These are phyloP conservation scores for Globisporangium irregulare DNA, from an alignment of 352 stramenopile species.

Conservation along the genomic window DNA sequence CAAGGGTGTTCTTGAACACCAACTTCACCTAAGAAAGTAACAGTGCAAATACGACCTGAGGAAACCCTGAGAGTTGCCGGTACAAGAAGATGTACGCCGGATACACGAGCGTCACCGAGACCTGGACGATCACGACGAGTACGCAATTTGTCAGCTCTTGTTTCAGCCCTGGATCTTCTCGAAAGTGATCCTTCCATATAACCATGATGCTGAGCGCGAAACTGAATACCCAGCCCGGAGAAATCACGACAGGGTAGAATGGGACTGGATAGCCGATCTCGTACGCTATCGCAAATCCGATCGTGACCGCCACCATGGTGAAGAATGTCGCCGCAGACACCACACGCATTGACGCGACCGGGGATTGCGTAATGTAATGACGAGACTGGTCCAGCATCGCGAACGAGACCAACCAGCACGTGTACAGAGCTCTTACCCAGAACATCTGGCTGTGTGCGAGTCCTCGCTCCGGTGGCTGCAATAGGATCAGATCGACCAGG, in stretches of 20 bases:
- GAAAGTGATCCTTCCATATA: not conserved
- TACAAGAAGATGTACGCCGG: slow-evolving; percentile 30
- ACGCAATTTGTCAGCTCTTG: not conserved
- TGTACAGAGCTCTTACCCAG: slow-evolving; percentile 14
- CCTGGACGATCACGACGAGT: not conserved
- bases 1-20: not conserved
- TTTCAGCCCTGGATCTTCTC: not conserved
- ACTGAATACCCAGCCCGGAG: too few relatives aligned
- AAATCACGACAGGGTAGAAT: not conserved
- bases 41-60: slow-evolving; percentile 22
- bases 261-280: not conserved
- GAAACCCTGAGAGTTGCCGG: slow-evolving; percentile 8
- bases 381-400: slow-evolving; percentile 10
- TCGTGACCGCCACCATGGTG: not conserved
- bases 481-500: slow-evolving; percentile 8
- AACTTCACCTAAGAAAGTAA: slow-evolving; percentile 31
- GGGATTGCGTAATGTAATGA: slow-evolving; percentile 8
- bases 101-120: slow-evolving; percentile 25
- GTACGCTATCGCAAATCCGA: not conserved
- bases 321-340: not conserved
- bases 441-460: slow-evolving; percentile 4
- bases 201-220: not conserved
- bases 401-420: slow-evolving; percentile 11
- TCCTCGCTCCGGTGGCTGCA: slow-evolving; percentile 4
- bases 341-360: not conserved